Conservation (phyloP, 345 rosid species). For the Linum usitatissimum region DNA sequence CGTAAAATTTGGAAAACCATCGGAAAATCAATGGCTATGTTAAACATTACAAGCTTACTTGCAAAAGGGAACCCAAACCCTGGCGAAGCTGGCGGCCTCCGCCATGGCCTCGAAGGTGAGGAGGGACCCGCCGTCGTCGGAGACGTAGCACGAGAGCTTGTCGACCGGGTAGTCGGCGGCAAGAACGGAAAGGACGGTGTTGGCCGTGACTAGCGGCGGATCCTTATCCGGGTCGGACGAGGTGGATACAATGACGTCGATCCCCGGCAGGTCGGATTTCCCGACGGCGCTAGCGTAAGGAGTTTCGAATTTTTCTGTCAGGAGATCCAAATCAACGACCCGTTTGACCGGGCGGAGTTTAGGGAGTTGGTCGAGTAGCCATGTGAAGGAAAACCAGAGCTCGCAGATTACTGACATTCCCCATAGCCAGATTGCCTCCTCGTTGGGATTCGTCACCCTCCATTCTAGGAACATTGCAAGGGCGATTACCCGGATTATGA, state of each 20-base stretch:
- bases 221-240: conserved; percentile 22
- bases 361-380: conserved; percentile 1
- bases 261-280: conserved; percentile 10
- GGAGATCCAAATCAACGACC: background rate
- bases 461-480: conserved; percentile 19
- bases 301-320: conserved; percentile 2
- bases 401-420: conserved; percentile 20
- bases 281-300: background rate
- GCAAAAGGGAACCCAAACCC: too few species aligned
- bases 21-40: too few species aligned
- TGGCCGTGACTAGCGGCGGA: background rate
- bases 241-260: conserved; percentile 20
- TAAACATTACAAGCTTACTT: too few species aligned
- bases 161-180: conserved; percentile 25
- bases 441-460: conserved; percentile 23
- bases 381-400: conserved; percentile 3
- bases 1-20: too few species aligned
- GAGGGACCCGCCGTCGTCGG: background rate
- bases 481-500: conserved; percentile 16
- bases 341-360: background rate
- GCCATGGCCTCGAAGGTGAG: conserved; percentile 1
- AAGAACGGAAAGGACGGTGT: conserved; percentile 22
- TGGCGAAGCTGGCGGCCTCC: conserved; percentile 11
- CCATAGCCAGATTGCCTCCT: conserved; percentile 31
- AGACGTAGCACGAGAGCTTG: background rate